A percentile compares a stretch with the other conserved stretches of the same genome.
These are phyloP conservation scores for Hordeum marinum DNA, from an alignment of 176 grass and related monocot genomes.

Conservation along the genomic window DNA sequence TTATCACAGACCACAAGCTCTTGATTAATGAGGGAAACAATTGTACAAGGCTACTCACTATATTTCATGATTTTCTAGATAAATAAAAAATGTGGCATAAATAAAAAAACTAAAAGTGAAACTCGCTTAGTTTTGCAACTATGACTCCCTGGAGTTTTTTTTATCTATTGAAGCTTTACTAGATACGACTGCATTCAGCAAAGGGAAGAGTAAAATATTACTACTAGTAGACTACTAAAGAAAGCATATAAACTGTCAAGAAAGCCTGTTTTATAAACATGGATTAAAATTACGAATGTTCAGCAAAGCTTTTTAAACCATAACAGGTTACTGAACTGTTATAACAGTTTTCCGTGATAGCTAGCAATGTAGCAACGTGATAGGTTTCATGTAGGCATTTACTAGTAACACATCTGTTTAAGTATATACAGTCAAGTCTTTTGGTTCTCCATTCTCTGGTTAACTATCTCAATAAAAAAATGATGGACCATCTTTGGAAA, in stretches of 20 bases:
- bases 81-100: not conserved
- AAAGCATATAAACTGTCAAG: not conserved
- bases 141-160: not conserved
- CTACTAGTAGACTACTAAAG: not conserved
- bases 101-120: not conserved
- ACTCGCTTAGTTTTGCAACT: not conserved
- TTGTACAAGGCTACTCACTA: not conserved
- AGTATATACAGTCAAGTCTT: not conserved
- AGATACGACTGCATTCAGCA: not conserved
- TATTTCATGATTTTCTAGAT: not conserved
- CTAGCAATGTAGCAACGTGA: too few relatives aligned
- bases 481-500: not conserved
- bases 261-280: not conserved
- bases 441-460: not conserved
- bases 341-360: not conserved
- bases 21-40: not conserved
- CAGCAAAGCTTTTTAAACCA: not conserved
- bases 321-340: not conserved
- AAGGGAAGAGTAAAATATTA: not conserved
- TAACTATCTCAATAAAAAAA: not conserved
- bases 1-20: not conserved
- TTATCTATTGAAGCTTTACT: not conserved
- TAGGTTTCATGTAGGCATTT: slow-evolving; percentile 5
- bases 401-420: not conserved
- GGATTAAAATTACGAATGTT: not conserved